A percentile compares a stretch with the other conserved stretches of the same genome.
Evolutionary conservation across 306 rosid genomes (phyloP).

Genomic region (Corylus avellana): DNA sequence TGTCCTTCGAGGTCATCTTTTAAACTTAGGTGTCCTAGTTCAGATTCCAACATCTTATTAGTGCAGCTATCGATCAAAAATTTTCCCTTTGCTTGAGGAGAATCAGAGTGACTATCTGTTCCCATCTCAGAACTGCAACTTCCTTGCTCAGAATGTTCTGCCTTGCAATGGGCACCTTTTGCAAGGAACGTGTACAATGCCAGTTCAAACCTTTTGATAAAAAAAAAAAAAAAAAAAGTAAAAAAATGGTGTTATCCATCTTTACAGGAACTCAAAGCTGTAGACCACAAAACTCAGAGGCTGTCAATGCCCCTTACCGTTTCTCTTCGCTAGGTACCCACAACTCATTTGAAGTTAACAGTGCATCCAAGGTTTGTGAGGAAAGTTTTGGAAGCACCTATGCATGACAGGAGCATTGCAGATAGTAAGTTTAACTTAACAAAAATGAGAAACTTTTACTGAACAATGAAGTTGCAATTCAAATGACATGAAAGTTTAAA

Average conservation of each 20-base stretch:
- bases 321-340: conserved; percentile 93
- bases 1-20: conserved; percentile 56
- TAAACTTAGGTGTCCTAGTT: conserved; percentile 54
- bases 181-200: conserved; percentile 74
- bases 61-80: conserved; percentile 41
- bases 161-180: conserved; percentile 65
- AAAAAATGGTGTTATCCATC: conserved; percentile 24
- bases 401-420: conserved; percentile 4
- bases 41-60: conserved; percentile 62
- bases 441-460: background rate
- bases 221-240: conserved; percentile 3
- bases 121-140: conserved; percentile 63
- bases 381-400: conserved; percentile 98
- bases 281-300: conserved; percentile 37
- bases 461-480: background rate
- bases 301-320: conserved; percentile 49
- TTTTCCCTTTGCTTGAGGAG: conserved; percentile 55
- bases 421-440: background rate
- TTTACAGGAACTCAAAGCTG: conserved; percentile 26
- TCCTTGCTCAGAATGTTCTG: conserved; percentile 65
- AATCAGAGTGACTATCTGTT: conserved; percentile 48
- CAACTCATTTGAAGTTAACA: conserved; percentile 80
- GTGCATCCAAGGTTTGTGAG: conserved; percentile 78
- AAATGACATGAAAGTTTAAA: background rate
- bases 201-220: conserved; percentile 70